phyloP scores from a whole-genome alignment of 2,329 filamentous ascomycete genomes.

The Alternaria incomplexa region DNA sequence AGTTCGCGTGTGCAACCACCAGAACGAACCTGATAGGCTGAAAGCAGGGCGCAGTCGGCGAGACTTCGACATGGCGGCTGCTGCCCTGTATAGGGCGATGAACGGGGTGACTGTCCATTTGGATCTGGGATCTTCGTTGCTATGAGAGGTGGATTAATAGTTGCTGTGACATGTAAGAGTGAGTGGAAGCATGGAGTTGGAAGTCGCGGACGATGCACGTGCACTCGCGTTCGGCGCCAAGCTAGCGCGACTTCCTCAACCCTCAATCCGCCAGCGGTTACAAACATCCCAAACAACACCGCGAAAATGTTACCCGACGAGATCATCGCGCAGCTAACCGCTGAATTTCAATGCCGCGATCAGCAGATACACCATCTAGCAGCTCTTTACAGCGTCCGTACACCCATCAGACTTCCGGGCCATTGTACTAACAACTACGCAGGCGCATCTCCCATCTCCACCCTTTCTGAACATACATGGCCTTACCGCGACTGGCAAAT shows the following conservation, averaged over 20 bases:
- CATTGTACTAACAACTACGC: slow-evolving; percentile 23
- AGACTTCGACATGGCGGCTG: too few species aligned
- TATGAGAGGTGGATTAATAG: too few species aligned
- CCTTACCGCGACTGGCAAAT: slow-evolving; percentile 86
- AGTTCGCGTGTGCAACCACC: too few species aligned
- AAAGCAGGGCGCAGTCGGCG: too few species aligned
- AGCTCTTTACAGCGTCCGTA: slow-evolving; percentile 53
- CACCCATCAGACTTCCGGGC: too few species aligned
- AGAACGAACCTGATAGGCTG: too few species aligned
- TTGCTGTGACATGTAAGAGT: too few species aligned
- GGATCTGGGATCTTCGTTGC: too few species aligned
- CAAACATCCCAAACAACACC: neutral
- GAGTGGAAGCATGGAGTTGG: neutral
- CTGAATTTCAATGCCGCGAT: slow-evolving; percentile 53
- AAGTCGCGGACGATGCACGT: slow-evolving; percentile 20
- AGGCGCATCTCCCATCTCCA: slow-evolving; percentile 72
- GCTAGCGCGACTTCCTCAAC: slow-evolving; percentile 21
- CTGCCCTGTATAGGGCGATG: too few species aligned
- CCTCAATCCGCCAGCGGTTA: neutral
- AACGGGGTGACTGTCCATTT: too few species aligned
- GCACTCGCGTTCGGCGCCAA: slow-evolving; percentile 22
- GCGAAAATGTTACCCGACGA: slow-evolving; percentile 48
- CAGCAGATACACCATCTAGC: slow-evolving; percentile 55
- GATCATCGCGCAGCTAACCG: slow-evolving; percentile 43
- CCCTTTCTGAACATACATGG: slow-evolving; percentile 81